Evolutionary conservation across 441 rosid genomes (phyloP).

Genomic region (Erodium moschatum): DNA sequence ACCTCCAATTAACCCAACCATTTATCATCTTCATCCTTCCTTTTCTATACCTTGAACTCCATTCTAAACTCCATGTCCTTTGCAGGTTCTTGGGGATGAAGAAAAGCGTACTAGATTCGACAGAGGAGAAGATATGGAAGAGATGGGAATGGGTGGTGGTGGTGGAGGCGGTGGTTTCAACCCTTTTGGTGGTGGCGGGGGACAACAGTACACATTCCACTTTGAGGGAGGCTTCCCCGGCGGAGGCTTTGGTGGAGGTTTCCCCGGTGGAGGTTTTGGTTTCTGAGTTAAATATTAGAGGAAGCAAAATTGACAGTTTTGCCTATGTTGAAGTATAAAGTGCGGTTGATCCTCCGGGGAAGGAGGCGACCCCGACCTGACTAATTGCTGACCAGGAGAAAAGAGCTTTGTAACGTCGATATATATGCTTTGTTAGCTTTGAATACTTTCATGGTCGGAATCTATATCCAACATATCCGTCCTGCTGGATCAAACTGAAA

Average conservation of each 20-base stretch:
- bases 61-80: conserved; percentile 14
- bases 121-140: conserved; percentile 95
- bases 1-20: background rate
- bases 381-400: conserved; percentile 20
- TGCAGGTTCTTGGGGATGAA: conserved; percentile 78
- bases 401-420: too few species aligned
- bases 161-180: conserved; percentile 55
- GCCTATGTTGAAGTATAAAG: background rate
- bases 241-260: conserved; percentile 33
- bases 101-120: conserved; percentile 82
- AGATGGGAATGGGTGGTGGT: conserved; percentile 63
- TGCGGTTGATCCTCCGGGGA: background rate
- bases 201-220: conserved; percentile 68
- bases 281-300: conserved; percentile 43
- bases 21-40: background rate
- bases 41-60: background rate
- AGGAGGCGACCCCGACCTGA: conserved; percentile 14
- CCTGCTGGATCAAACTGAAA: too few species aligned
- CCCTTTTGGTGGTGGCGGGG: conserved; percentile 68
- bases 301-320: conserved; percentile 6
- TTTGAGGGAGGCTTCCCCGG: conserved; percentile 77
- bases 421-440: too few species aligned
- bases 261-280: conserved; percentile 66
- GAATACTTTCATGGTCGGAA: too few species aligned
- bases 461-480: too few species aligned